Evolutionary conservation across 495 filamentous ascomycete species (phyloP), one percentile per base, ranked within the genome.

Genomic region (Penicillium psychrofluorescens): DNA sequence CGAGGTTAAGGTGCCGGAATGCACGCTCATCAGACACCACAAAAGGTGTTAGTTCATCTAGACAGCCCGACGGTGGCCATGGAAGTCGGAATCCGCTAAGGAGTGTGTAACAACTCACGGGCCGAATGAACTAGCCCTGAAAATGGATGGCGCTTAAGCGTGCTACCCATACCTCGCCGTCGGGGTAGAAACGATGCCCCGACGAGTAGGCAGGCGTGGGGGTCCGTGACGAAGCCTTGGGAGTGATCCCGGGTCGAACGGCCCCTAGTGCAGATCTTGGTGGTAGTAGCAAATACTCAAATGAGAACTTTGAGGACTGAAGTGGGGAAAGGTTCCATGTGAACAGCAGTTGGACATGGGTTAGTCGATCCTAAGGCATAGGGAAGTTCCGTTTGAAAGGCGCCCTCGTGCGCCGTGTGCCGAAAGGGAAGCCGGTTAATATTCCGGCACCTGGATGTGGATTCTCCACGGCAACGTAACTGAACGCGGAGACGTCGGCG

Each of bases 251-350:
- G 71, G 75, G 74, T 80, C 55, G 74, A 83, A 81, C 75, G 68
- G 73, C 75, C 76, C 63, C 74, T 79, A 79, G 76, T 83, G 75
- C 74, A 80, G 79, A 78, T 82, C 77, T 82, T 80, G 76, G 78
- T 83, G 68, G 75, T 77, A 82, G 74, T 83, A 82, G 76, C 74
- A 83, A 82, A 82, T 82, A 82, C 71, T 81, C 77, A 79, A 81
- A 81, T 80, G 70, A 80, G 74, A 81, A 78, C 74, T 80, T 81
- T 77, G 76, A 80, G 71, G 76, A 80, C 76, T 79, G 74, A 82
- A 80, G 76, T 81, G 72, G 74, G 72, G 75, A 81, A 82, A 79
- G 73, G 78, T 80, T 82, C 72, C 67, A 70, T 79, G 74, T 77
- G 69, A 81, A 80, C 71, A 81, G 75, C 73, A 77, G 74, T 81